Evolutionary conservation across 331 rosid genomes (phyloP), one percentile per base, ranked within the genome.

Genomic region (Rhamnella rubrinervis): DNA sequence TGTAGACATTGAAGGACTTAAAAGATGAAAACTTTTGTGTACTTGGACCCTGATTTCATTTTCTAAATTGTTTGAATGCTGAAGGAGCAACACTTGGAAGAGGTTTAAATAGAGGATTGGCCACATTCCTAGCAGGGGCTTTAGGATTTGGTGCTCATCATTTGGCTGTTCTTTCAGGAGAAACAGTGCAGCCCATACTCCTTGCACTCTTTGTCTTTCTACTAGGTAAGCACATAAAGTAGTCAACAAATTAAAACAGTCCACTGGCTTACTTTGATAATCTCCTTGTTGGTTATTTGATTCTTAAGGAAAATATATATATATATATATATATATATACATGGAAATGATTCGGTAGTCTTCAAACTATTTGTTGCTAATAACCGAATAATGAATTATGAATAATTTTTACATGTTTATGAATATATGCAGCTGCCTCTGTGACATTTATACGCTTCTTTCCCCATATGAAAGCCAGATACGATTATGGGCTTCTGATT

Each of bases 41-140:
- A 31, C 35, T 26, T 31, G 4, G 35, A 31, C 35, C 5, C 35
- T 4, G 35, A 31, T 31, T 18, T 40, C 2, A 1, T 31, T n/a
- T 49, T 23, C 15, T 52, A 4, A 12, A 39, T 23, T 25, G 7
- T 2, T 26, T 50, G 5, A 4, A 56, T 41, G 41, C 6, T 53
- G 40, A 64, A 87, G 90, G 90, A 19, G 90, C 88, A 46, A 85
- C 88, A 0, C 75, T 88, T 0, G 80, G 85, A 17, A 85, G 57
- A 72, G 82, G 88, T 39, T 71, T 89, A 23, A 89, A 89, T 49
- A 81, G 87, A 63, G 77, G 75, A 6, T 63, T 81, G 41, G 87
- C 87, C 17, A 83, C 90, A 23, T 40, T 85, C 4, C 17, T 71
- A 25, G 91, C 82, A 17, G 82, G 85, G 18, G 82, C 76, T 51